Conservation (phyloP, 148 eudicot species). For the Cornus kousa region DNA sequence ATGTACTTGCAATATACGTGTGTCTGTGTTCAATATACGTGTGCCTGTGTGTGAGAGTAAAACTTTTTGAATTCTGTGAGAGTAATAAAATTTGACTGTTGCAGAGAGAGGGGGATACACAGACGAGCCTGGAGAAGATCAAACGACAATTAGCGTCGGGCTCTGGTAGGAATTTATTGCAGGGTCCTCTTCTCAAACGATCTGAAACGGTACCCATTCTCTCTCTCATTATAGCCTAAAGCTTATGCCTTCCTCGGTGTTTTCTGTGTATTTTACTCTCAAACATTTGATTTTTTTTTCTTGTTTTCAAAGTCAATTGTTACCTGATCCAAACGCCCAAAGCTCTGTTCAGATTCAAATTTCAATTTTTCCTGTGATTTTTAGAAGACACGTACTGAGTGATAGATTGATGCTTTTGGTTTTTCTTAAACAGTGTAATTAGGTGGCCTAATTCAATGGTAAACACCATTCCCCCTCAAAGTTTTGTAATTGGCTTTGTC, state of each 20-base stretch:
- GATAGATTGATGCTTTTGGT: too few species aligned
- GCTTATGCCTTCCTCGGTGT: too few species aligned
- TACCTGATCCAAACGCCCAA: too few species aligned
- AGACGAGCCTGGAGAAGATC: constrained; percentile 78
- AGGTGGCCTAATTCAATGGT: too few species aligned
- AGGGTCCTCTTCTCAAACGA: constrained; percentile 95
- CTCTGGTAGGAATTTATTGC: constrained; percentile 79
- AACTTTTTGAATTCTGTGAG: neutral
- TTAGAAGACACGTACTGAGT: too few species aligned
- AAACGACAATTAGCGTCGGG: constrained; percentile 83
- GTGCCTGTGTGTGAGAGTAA: neutral
- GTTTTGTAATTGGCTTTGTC: too few species aligned
- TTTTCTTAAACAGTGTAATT: too few species aligned
- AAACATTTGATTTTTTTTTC: neutral
- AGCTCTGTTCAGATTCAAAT: too few species aligned
- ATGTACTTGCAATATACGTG: neutral
- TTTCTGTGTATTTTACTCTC: neutral
- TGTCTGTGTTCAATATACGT: neutral
- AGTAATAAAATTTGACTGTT: constrained; percentile 7
- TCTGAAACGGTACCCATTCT: constrained; percentile 70
- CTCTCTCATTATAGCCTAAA: neutral
- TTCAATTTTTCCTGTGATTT: neutral
- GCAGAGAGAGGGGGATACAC: constrained; percentile 65
- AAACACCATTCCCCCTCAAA: too few species aligned
- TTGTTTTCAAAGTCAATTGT: neutral